Base-by-base conservation (phyloP, 2,329 filamentous ascomycete genomes). In the Sporothrix euskadiensis region DNA sequence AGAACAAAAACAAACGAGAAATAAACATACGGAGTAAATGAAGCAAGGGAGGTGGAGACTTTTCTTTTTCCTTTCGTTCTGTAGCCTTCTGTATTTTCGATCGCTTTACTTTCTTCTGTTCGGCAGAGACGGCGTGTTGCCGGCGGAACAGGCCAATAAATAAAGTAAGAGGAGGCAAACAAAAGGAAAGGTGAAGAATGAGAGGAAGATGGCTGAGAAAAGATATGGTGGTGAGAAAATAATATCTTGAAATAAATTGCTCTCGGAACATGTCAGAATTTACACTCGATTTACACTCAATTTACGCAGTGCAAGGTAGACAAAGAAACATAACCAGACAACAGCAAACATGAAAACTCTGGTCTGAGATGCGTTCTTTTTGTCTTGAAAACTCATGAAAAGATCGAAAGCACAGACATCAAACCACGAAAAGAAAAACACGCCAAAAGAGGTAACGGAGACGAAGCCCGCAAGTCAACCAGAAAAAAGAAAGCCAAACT, bases 391-490 rank as follows among this genome's bases (percentile, higher is more conserved):
- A 61, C 39, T 16, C 26, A 4, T 8, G 32, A 14, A 63, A 19
- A 22, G 8, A 9, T 41, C 9, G 35, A 47, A 47, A 66, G 61
- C 61, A 66, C 61, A 66, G 61, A 66, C 61, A 65, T 4, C 61
- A 44, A 66, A 19, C n/a, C 47, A 49, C 44, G 44, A 49, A 49
- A 49, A 19, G 6, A 7, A 39, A 12, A 39, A n/a, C 56, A 5
- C 56, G 5, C 56, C 30, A 32, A 59, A 66, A 44, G 39, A 47
- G 39, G 39, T 26, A 47, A 44, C 39, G 39, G 30, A 47, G 61
- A 66, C n/a, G 61, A 35, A 35, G 56, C 56, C 56, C 30, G 16
- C 5, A 59, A 16, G 14, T 59, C 30, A 35, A 32, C 56, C 52
- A 30, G 39, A 68, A 32, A 32, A 35, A 39, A 54, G 35, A 66